Evolutionary conservation across 345 rosid genomes (phyloP).

Genomic region (Pistacia integerrima): DNA sequence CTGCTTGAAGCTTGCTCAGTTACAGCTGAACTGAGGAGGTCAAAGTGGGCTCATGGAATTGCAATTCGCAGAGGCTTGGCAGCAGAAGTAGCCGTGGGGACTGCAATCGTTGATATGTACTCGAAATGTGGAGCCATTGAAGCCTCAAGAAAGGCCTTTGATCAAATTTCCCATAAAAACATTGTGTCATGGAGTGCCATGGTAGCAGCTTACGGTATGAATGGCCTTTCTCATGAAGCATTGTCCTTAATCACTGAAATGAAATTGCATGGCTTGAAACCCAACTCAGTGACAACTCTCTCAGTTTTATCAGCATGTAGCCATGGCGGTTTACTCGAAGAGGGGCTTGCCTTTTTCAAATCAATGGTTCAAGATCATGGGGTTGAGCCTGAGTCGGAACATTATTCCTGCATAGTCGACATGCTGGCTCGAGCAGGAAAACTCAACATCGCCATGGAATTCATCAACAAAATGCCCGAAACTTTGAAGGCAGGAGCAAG

Average conservation of each 20-base stretch:
- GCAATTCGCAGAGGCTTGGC: constrained; percentile 60
- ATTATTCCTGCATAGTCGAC: constrained; percentile 69
- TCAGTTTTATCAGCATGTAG: constrained; percentile 72
- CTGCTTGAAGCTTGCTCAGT: constrained; percentile 70
- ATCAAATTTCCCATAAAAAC: constrained; percentile 46
- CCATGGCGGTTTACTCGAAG: constrained; percentile 63
- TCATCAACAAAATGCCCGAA: constrained; percentile 52
- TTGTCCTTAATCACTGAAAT: constrained; percentile 49
- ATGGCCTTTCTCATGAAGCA: constrained; percentile 62
- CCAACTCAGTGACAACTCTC: constrained; percentile 58
- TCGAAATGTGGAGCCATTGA: constrained; percentile 60
- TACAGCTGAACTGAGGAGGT: constrained; percentile 52
- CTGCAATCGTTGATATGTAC: constrained; percentile 69
- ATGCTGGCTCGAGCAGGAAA: constrained; percentile 75
- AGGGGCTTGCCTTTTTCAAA: constrained; percentile 60
- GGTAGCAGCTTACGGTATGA: constrained; percentile 68
- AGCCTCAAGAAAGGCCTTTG: constrained; percentile 54
- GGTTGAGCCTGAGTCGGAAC: constrained; percentile 46
- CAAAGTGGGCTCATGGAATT: constrained; percentile 73
- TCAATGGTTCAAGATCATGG: constrained; percentile 50
- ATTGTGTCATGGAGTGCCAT: constrained; percentile 70
- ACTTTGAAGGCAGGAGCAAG: constrained; percentile 44
- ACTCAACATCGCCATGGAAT: constrained; percentile 44
- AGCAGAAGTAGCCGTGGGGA: constrained; percentile 51
- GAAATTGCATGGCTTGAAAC: constrained; percentile 49